Evolutionary conservation across 495 filamentous ascomycete genomes (phyloP), one percentile per base, ranked within the genome.

Genomic region (Halenospora varia): DNA sequence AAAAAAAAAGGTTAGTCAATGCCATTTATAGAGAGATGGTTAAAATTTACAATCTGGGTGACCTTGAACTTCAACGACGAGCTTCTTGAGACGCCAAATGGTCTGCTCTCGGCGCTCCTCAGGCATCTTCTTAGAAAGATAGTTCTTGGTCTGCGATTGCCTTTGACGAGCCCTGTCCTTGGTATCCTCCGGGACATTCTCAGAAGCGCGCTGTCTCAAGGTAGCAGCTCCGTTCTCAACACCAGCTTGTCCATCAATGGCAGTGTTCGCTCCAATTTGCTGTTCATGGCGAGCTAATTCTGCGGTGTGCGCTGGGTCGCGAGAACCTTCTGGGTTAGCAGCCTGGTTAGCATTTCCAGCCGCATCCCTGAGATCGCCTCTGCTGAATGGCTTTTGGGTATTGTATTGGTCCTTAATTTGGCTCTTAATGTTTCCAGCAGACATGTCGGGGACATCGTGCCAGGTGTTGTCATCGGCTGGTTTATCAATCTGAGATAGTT

Each of bases 1-100:
- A 10, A 25, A 1, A 22, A 56, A 10, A 25, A 1, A 3, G 49
- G 45, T 62, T 35, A 62, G 54, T 42, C 44, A 17, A 29, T 8
- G 6, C n/a, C 3, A 25, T 19, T n/a, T 4, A 22, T 22, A 20
- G 23, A 29, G 49, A 52, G 11, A 52, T 4, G 51, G 22, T 15
- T 22, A n/a, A n/a, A n/a, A 70, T 83, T 70, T 69, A 87, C 84
- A 98, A 60, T 97, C 94, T 51, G 85, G 82, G 67, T 96, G 94
- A 40, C 90, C 86, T 70, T 98, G 94, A 55, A 96, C 88, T 77
- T 98, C 94, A 54, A 96, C 79, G 23, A 98, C 74, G 89, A 98
- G 96, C 82, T 97, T 97, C 84, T 97, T 97, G 56, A 98, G 70
- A 48, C 94, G 88, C 81, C 85, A 97, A 64, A 97, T 84, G 22